Base-by-base conservation (phyloP, 2,329 filamentous ascomycete species). In the Monosporascus sp. region DNA sequence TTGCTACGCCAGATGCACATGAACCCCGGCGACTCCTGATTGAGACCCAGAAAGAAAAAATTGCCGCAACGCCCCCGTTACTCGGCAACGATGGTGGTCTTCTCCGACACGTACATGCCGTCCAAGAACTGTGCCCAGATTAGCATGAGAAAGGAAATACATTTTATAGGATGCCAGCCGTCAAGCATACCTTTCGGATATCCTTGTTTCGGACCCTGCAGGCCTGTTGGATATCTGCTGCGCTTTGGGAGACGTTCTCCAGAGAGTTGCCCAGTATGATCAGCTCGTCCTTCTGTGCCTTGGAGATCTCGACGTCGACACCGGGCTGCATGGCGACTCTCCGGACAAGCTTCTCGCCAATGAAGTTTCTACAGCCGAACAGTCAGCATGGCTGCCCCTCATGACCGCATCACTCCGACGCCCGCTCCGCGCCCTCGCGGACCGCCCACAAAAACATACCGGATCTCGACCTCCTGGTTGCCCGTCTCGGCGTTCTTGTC, bases 131-230 rank as follows among this genome's bases (percentile, higher is more conserved):
- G 70, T 59, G 22, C 31, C 7, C 20, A 31, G 15, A 61, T 70
- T 59, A 69, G 64, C 40, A 53, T 50, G 45, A 18, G 22, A 43
- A 20, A 28, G 9, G 45, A 17, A 62, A 48, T 22, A 22, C 20
- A 18, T 20, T 15, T 43, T 35, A 48, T 2, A 35, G 15, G 48
- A 18, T 11, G 20, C 45, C 18, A 37, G 49, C 11, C 26, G 48
- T n/a, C 2, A 9, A 53, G 66, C 78, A 65, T 72, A 91, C 88
- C 89, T 97, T 97, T 82, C 95, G 91, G 84, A 99, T 99, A 96
- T 99, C 94, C 91, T 99, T 99, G 90, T 99, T 99, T 78, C 91
- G 87, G 78, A 99, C 94, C 80, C 86, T 86, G 91, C 94, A 99
- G 80, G 94, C 92, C 81, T 99, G 94, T 85, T 99, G 94, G 77